Percentiles rank a stretch among this genome's conserved stretches.
Conservation (phyloP, 345 rosid species). For the Cardiospermum halicacabum region DNA sequence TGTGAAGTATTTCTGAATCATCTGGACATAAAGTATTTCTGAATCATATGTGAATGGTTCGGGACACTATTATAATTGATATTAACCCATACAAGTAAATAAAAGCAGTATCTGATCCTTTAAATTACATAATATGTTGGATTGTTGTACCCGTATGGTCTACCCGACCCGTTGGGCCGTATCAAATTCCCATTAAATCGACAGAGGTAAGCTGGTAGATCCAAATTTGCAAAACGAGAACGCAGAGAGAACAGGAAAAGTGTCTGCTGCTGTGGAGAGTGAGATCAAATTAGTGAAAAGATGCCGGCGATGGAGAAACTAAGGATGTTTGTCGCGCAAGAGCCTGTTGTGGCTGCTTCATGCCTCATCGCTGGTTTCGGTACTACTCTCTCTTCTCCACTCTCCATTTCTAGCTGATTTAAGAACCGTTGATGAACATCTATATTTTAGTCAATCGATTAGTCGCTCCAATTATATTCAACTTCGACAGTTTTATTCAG, state of each 20-base stretch:
- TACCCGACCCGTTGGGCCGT: neutral
- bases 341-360: slow-evolving; percentile 89
- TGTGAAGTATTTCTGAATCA: no score
- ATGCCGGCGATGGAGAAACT: slow-evolving; percentile 86
- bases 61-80: no score
- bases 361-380: slow-evolving; percentile 86
- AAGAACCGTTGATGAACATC: neutral
- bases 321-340: slow-evolving; percentile 81
- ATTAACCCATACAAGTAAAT: no score
- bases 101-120: no score
- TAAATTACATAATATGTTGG: no score
- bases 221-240: neutral
- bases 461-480: neutral
- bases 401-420: neutral
- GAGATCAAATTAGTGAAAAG: neutral
- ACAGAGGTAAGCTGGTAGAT: neutral
- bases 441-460: neutral
- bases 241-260: neutral
- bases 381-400: slow-evolving; percentile 18
- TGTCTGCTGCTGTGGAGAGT: no score
- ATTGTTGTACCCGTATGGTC: no score
- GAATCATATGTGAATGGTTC: no score
- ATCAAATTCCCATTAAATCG: neutral
- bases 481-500: neutral
- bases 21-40: no score